Conservation (phyloP, 495 filamentous ascomycete genomes). For the Amphirosellinia nigrospora region DNA sequence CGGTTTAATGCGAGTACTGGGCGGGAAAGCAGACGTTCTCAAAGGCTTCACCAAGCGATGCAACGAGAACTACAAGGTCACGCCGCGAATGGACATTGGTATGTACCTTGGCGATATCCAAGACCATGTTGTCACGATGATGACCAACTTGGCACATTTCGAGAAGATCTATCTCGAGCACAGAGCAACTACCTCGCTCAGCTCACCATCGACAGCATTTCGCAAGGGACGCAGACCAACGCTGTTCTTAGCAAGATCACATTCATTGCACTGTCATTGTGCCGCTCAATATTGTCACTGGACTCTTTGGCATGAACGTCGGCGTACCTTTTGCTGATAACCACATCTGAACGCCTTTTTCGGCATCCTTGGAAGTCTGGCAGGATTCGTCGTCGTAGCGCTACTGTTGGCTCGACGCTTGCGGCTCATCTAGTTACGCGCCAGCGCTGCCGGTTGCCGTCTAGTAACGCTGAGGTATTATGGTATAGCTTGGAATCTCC, state of each 20-base stretch:
- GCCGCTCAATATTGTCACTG: slow-evolving; percentile 93
- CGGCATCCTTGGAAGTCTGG: slow-evolving; percentile 73
- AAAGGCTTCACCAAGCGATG: slow-evolving; percentile 97
- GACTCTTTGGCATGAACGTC: slow-evolving; percentile 98
- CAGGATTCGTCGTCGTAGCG: slow-evolving; percentile 62
- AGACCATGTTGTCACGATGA: slow-evolving; percentile 99
- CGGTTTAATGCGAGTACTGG: slow-evolving; percentile 87
- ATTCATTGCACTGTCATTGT: slow-evolving; percentile 91
- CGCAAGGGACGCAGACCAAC: slow-evolving; percentile 80
- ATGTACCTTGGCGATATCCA: slow-evolving; percentile 96
- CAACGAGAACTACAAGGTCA: slow-evolving; percentile 94
- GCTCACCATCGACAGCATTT: slow-evolving; percentile 86
- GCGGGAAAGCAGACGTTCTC: slow-evolving; percentile 97
- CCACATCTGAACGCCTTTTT: slow-evolving; percentile 74
- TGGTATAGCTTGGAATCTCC: background rate
- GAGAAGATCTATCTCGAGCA: slow-evolving; percentile 96
- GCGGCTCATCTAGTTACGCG: slow-evolving; percentile 31
- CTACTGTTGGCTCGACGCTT: slow-evolving; percentile 38
- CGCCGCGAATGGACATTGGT: slow-evolving; percentile 92
- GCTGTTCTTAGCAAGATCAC: slow-evolving; percentile 91
- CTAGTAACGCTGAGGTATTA: background rate
- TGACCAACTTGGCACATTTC: slow-evolving; percentile 91
- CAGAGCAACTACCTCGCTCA: slow-evolving; percentile 97
- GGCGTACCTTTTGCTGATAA: slow-evolving; percentile 69
- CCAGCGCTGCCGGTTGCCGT: background rate